A percentile compares a stretch with the other conserved stretches of the same genome.
These are phyloP conservation scores for Trichoderma sp. DNA, from an alignment of 2,329 filamentous ascomycete species.

Conservation along the genomic window DNA sequence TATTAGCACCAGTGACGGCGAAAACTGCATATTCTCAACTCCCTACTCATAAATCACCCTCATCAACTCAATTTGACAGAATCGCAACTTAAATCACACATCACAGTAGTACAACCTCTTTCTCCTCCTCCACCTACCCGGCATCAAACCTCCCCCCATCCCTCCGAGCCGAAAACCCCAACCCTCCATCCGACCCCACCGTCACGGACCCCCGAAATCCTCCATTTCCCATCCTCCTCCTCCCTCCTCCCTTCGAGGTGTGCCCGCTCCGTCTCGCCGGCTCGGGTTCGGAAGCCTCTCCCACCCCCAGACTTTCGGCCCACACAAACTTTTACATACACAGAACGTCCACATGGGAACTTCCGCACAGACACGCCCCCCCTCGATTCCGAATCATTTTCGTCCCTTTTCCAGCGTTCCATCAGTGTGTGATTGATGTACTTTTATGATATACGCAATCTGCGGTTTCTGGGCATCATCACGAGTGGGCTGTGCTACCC, in stretches of 20 bases:
- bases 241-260: background rate
- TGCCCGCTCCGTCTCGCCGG: slow-evolving; percentile 32
- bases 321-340: background rate
- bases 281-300: slow-evolving; percentile 26
- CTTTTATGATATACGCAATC: background rate
- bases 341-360: background rate
- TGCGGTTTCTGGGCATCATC: background rate
- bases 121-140: background rate
- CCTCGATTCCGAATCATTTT: slow-evolving; percentile 35
- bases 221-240: background rate
- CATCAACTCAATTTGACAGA: background rate
- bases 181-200: slow-evolving; percentile 4
- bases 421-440: too few species aligned
- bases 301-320: background rate
- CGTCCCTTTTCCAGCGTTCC: slow-evolving; percentile 28
- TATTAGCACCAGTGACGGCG: too few species aligned
- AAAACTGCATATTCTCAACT: background rate
- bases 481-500: background rate
- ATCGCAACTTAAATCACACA: background rate
- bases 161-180: slow-evolving; percentile 7
- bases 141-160: background rate
- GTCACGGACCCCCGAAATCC: slow-evolving; percentile 23
- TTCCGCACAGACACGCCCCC: background rate
- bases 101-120: background rate
- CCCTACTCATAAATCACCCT: too few species aligned